Conservation (phyloP, 2,329 filamentous ascomycete genomes). For the Ceratocystis ficicola region DNA sequence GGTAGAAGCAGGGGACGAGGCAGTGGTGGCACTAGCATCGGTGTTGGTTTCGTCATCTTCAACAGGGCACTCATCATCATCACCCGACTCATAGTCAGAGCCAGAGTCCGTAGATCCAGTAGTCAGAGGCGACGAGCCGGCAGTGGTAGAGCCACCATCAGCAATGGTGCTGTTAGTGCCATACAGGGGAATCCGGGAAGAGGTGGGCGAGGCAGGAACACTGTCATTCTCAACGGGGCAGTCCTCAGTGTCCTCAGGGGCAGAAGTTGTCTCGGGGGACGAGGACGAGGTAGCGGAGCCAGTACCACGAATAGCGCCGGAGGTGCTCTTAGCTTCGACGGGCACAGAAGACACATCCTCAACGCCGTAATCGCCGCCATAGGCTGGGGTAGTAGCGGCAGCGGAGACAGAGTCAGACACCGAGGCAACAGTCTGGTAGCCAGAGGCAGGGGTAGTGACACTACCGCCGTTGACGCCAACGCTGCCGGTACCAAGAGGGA, state of each 20-base stretch:
- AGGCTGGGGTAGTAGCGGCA: background rate
- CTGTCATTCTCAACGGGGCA: slow-evolving; percentile 16
- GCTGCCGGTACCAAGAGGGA: background rate
- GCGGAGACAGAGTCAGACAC: background rate
- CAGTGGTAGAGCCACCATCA: background rate
- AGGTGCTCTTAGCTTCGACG: background rate
- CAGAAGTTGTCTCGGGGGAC: background rate
- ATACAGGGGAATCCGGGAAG: background rate
- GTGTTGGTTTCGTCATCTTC: background rate
- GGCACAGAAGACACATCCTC: background rate
- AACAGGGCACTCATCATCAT: slow-evolving; percentile 15
- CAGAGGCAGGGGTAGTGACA: background rate
- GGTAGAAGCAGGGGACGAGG: slow-evolving; percentile 2
- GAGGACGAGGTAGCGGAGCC: slow-evolving; percentile 11
- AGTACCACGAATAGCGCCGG: background rate
- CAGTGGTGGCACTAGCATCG: slow-evolving; percentile 2
- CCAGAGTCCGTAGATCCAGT: background rate
- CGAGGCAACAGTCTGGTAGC: background rate
- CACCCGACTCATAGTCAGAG: slow-evolving; percentile 3
- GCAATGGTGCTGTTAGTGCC: background rate
- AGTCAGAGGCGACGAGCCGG: background rate
- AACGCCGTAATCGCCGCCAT: background rate
- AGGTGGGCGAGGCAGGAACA: background rate
- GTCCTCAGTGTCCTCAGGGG: background rate
- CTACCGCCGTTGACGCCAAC: background rate